Conservation (phyloP, 1,139 yeast genomes). For the Lodderomyces metapsilosis region DNA sequence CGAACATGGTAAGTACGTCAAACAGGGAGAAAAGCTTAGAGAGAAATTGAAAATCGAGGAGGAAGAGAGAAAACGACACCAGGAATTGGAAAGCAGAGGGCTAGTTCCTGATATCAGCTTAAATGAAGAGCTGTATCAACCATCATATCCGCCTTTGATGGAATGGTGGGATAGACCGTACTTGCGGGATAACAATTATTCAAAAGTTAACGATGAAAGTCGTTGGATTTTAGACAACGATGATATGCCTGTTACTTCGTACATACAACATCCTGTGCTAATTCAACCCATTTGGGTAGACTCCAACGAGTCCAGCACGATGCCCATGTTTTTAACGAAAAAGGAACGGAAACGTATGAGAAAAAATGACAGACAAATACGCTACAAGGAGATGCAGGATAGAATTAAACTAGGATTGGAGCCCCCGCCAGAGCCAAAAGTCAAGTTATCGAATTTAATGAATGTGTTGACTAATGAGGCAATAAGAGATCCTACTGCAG, state of each 20-base stretch:
- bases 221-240: conserved; percentile 33
- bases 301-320: conserved; percentile 9
- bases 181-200: conserved; percentile 30
- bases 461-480: conserved; percentile 83
- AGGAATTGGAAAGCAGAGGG: conserved; percentile 36
- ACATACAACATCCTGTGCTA: conserved; percentile 81
- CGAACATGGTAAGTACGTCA: conserved; percentile 60
- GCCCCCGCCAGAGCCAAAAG: conserved; percentile 89
- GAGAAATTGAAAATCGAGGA: conserved; percentile 34
- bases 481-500: conserved; percentile 85
- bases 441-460: conserved; percentile 79
- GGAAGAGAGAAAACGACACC: conserved; percentile 22
- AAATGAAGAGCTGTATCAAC: conserved; percentile 53
- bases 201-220: conserved; percentile 19
- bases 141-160: conserved; percentile 51
- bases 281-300: conserved; percentile 50
- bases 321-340: conserved; percentile 61
- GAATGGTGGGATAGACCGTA: conserved; percentile 86
- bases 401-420: conserved; percentile 76
- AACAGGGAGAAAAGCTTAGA: conserved; percentile 53
- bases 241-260: conserved; percentile 53
- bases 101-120: conserved; percentile 45
- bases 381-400: conserved; percentile 71
- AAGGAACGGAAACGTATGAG: conserved; percentile 74
- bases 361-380: conserved; percentile 63